phyloP scores from a whole-genome alignment of 2,329 filamentous ascomycete genomes.

The Claviceps digitariae region DNA sequence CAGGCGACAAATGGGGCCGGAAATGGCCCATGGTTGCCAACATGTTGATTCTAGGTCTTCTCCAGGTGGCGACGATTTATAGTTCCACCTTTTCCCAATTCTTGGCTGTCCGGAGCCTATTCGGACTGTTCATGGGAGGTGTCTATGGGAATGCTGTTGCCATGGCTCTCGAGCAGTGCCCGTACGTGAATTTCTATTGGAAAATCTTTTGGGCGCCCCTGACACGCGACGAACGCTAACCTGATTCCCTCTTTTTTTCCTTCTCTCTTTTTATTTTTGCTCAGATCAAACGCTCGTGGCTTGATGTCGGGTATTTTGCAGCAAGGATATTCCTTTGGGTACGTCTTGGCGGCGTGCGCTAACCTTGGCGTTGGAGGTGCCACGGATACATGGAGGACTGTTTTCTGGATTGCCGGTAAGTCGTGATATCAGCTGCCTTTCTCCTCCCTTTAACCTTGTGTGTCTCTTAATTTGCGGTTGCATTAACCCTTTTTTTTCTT shows the following conservation, averaged over 20 bases:
- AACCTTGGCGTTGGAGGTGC: conserved; percentile 58
- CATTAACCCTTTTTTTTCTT: conserved; percentile 1
- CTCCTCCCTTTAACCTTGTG: neutral
- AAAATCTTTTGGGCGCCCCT: no score
- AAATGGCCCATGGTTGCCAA: conserved; percentile 78
- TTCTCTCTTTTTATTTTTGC: conserved; percentile 9
- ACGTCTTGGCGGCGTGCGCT: conserved; percentile 62
- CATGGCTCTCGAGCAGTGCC: conserved; percentile 64
- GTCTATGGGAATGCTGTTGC: conserved; percentile 68
- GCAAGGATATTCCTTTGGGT: conserved; percentile 70
- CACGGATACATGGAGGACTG: conserved; percentile 55
- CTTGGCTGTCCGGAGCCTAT: conserved; percentile 58
- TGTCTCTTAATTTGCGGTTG: neutral
- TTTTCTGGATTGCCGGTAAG: conserved; percentile 54
- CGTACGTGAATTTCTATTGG: conserved; percentile 26
- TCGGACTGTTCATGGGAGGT: conserved; percentile 70
- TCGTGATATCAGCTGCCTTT: neutral
- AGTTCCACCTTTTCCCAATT: conserved; percentile 58
- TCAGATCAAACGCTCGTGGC: conserved; percentile 51
- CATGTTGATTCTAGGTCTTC: conserved; percentile 55
- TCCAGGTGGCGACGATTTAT: conserved; percentile 68
- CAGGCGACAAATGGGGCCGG: conserved; percentile 65
- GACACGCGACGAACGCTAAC: conserved; percentile 3
- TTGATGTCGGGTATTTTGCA: conserved; percentile 74
- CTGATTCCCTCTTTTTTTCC: no score